phyloP scores from a whole-genome alignment of 768 basidiomycete genomes.

The Arthromyces matolae region DNA sequence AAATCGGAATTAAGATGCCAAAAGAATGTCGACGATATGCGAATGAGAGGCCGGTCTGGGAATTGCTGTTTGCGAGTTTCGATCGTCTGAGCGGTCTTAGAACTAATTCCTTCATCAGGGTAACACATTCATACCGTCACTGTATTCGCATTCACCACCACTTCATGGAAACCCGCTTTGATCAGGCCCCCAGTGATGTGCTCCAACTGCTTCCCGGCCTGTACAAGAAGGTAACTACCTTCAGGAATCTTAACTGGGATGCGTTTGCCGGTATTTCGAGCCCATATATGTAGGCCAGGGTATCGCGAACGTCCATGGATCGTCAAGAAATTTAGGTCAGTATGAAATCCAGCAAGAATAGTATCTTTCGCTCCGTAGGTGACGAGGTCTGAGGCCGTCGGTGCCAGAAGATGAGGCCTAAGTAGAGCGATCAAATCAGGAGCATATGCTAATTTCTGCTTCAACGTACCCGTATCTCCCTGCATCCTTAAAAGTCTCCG shows the following conservation, averaged over 20 bases:
- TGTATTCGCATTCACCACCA: conserved; percentile 83
- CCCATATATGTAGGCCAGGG: conserved; percentile 92
- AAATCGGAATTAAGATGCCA: conserved; percentile 90
- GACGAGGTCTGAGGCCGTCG: conserved; percentile 85
- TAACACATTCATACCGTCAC: conserved; percentile 47
- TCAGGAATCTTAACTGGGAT: conserved; percentile 84
- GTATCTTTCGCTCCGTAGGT: conserved; percentile 78
- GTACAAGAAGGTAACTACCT: conserved; percentile 81
- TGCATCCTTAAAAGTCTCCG: conserved; percentile 69
- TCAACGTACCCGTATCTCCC: conserved; percentile 74
- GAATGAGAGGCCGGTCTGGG: conserved; percentile 81
- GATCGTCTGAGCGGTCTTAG: conserved; percentile 40
- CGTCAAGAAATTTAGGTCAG: conserved; percentile 92
- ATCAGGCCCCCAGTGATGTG: conserved; percentile 81
- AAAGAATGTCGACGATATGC: conserved; percentile 97
- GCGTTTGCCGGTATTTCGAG: conserved; percentile 86
- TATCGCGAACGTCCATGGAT: conserved; percentile 85
- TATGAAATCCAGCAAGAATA: conserved; percentile 92
- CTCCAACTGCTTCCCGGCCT: conserved; percentile 95
- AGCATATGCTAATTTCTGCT: neutral
- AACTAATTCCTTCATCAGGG: neutral
- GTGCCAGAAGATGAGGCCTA: conserved; percentile 82
- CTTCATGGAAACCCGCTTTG: conserved; percentile 93
- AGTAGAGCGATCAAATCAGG: conserved; percentile 1
- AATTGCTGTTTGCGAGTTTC: conserved; percentile 51